Evolutionary conservation across 345 rosid genomes (phyloP), one percentile per base, ranked within the genome.

Genomic region (Fremontodendron californicum): DNA sequence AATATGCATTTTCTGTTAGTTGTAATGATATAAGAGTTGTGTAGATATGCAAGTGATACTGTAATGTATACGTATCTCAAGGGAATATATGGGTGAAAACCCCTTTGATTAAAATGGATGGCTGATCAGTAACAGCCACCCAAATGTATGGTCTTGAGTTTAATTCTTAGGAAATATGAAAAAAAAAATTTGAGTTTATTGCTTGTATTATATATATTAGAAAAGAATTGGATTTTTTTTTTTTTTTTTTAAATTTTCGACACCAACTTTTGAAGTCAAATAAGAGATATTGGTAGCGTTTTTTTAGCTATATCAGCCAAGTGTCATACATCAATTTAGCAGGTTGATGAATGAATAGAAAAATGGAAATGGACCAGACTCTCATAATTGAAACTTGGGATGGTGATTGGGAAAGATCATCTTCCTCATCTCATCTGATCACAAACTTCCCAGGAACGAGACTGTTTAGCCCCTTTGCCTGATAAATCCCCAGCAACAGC

Each of bases 401-500:
- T 42, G 16, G 48, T 7, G 52, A 67, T 43, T 12, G 33, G 0
- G 35, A 43, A 25, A 68, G 37, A 68, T 33, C 31, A 40, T 19
- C 15, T n/a, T 63, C 42, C n/a, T 49, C n/a, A 3, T 63, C 9
- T 6, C 3, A 31, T 29, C 9, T n/a, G 1, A 8, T 60, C 18
- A 42, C 2, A 42, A 42, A 42, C 45, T 42, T 42, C 12, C 1
- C 2, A 33, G 45, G 45, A 9, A 9, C 9, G 67, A 35, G 15
- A 7, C 68, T 19, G 18, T n/a, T 40, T n/a, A 5, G 19, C 31
- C 72, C 65, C 52, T 66, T 66, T 37, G 63, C 11, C 42, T 51
- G 73, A 75, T 71, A 66, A 40, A 29, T 43, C 43, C 70, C 65
- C 70, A 72, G 68, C 82, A 77, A 71, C 83, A 51, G 51, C 78